A percentile compares a stretch with the other conserved stretches of the same genome.
Conservation (phyloP, 768 basidiomycete genomes). For the Suillus occidentalis region DNA sequence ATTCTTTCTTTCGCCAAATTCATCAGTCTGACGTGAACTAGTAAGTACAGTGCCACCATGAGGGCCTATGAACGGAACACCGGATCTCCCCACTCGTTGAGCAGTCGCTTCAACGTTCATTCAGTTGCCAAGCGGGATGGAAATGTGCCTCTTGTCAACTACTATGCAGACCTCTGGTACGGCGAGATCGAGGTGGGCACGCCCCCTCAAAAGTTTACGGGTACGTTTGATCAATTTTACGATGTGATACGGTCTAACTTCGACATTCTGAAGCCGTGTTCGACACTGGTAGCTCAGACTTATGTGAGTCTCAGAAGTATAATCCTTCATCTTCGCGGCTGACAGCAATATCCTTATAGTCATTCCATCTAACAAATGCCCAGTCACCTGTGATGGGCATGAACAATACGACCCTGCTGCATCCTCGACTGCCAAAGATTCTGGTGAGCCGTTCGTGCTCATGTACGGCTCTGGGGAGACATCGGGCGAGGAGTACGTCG, state of each 20-base stretch:
- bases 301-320: slow-evolving; percentile 19
- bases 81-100: slow-evolving; percentile 34
- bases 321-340: too few relatives aligned
- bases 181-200: slow-evolving; percentile 41
- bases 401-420: slow-evolving; percentile 22
- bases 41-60: slow-evolving; percentile 44
- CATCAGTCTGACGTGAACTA: slow-evolving; percentile 15
- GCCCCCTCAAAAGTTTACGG: slow-evolving; percentile 39
- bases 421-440: slow-evolving; percentile 26
- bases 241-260: not conserved
- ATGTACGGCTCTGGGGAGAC: slow-evolving; percentile 40
- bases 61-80: slow-evolving; percentile 43
- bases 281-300: slow-evolving; percentile 52
- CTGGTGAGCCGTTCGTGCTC: slow-evolving; percentile 24
- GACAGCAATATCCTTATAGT: slow-evolving; percentile 23
- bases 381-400: slow-evolving; percentile 26
- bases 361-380: slow-evolving; percentile 28
- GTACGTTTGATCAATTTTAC: slow-evolving; percentile 20
- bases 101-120: slow-evolving; percentile 10
- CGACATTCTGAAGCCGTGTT: slow-evolving; percentile 37
- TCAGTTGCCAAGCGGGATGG: slow-evolving; percentile 18
- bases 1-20: not conserved
- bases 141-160: slow-evolving; percentile 29
- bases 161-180: slow-evolving; percentile 16
- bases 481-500: slow-evolving; percentile 33